A percentile compares a stretch with the other conserved stretches of the same genome.
Conservation (phyloP, 1,284 basidiomycete genomes). For the Fomitopsis pinicola region DNA sequence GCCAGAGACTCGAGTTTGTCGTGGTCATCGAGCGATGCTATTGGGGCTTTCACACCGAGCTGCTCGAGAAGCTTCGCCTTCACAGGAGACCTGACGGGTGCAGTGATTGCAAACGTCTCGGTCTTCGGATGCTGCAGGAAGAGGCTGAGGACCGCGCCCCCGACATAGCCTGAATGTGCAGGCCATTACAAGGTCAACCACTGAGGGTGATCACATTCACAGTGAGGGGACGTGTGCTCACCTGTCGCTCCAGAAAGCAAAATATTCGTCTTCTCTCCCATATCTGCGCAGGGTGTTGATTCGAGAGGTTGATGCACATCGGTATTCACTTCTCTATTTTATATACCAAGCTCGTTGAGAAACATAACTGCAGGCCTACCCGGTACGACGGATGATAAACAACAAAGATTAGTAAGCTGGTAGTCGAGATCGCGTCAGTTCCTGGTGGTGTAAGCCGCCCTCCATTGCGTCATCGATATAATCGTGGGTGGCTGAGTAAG, state of each 20-base stretch:
- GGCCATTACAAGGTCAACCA: neutral
- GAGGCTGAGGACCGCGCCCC: conserved; percentile 42
- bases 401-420: too few species aligned
- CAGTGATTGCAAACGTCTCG: conserved; percentile 35
- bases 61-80: conserved; percentile 32
- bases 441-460: too few species aligned
- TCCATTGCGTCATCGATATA: too few species aligned
- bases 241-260: conserved; percentile 24
- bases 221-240: conserved; percentile 3
- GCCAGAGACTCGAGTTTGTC: conserved; percentile 31
- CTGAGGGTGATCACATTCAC: neutral
- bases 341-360: neutral
- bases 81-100: conserved; percentile 36
- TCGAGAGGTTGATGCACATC: neutral
- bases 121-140: conserved; percentile 38
- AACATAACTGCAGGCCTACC: too few species aligned
- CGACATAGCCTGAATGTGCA: conserved; percentile 44
- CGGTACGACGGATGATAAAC: neutral
- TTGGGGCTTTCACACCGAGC: conserved; percentile 28
- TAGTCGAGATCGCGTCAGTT: too few species aligned
- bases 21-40: conserved; percentile 30
- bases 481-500: neutral
- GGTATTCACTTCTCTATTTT: neutral
- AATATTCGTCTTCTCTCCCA: conserved; percentile 11
- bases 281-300: neutral